Conservation (phyloP, 2,329 filamentous ascomycete species). For the Endothia cerciana region DNA sequence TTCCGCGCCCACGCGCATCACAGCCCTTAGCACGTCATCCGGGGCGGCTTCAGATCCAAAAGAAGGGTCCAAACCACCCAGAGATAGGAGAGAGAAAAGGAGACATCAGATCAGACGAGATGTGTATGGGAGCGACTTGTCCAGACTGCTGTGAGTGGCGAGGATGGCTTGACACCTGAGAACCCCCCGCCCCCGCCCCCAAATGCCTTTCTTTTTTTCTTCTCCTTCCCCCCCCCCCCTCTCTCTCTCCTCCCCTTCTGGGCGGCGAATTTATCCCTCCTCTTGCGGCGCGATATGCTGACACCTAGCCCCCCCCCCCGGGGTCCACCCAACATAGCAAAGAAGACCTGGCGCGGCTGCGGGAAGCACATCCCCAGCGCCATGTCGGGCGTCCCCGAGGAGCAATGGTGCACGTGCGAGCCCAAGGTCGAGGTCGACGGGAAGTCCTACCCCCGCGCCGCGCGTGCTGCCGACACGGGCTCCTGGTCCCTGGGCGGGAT, state of each 20-base stretch:
- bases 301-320: neutral
- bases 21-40: too few species aligned
- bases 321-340: slow-evolving; percentile 39
- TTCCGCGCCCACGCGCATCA: too few species aligned
- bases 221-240: neutral
- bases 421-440: slow-evolving; percentile 49
- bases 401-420: slow-evolving; percentile 53
- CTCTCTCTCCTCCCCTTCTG: neutral
- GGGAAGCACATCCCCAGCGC: slow-evolving; percentile 51
- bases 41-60: neutral
- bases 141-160: slow-evolving; percentile 45
- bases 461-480: slow-evolving; percentile 43
- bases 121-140: slow-evolving; percentile 48
- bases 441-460: slow-evolving; percentile 51
- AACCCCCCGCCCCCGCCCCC: too few species aligned
- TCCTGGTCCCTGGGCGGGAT: slow-evolving; percentile 41
- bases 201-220: neutral
- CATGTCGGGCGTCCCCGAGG: slow-evolving; percentile 48
- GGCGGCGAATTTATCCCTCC: slow-evolving; percentile 27
- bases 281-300: neutral
- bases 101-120: slow-evolving; percentile 32
- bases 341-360: slow-evolving; percentile 55
- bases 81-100: neutral
- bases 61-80: neutral
- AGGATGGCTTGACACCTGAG: too few species aligned